phyloP scores from a whole-genome alignment of 2,329 filamentous ascomycete species.

The Curvularia sp. region DNA sequence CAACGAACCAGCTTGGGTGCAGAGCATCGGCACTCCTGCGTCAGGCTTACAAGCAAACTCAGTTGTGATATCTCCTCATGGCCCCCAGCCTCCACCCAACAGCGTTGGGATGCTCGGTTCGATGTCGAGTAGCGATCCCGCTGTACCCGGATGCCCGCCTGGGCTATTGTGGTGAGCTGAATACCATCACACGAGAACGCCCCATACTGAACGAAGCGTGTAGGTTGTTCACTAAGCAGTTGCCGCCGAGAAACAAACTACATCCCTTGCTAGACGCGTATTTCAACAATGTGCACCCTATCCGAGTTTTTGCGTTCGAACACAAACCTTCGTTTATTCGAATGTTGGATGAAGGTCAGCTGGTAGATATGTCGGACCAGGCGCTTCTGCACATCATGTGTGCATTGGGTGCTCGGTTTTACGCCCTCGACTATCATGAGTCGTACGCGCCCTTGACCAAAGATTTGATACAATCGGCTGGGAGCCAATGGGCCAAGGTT shows the following conservation, averaged over 20 bases:
- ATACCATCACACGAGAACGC: neutral
- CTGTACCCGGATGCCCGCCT: constrained; percentile 31
- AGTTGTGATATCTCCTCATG: constrained; percentile 22
- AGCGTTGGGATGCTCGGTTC: constrained; percentile 7
- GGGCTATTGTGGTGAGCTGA: constrained; percentile 32
- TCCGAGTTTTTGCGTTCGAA: constrained; percentile 41
- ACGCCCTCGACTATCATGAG: constrained; percentile 43
- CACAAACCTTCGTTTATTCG: constrained; percentile 46
- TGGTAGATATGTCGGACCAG: constrained; percentile 39
- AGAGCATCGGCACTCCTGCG: constrained; percentile 32
- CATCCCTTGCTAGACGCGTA: constrained; percentile 41
- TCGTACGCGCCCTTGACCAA: constrained; percentile 36
- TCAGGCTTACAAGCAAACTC: constrained; percentile 19
- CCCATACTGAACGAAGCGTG: neutral
- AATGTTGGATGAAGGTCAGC: constrained; percentile 43
- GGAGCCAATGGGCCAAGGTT: constrained; percentile 45
- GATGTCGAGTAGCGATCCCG: constrained; percentile 15
- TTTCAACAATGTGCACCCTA: constrained; percentile 43
- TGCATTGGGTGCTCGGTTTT: constrained; percentile 41
- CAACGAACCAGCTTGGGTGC: constrained; percentile 44
- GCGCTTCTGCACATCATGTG: constrained; percentile 46
- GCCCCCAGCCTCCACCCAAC: constrained; percentile 25
- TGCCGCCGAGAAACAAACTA: constrained; percentile 34
- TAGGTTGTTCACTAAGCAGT: constrained; percentile 36
- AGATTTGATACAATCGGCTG: constrained; percentile 42